Conservation (phyloP, 805 yeast genomes). For the Nakazawaea ishiwadae region DNA sequence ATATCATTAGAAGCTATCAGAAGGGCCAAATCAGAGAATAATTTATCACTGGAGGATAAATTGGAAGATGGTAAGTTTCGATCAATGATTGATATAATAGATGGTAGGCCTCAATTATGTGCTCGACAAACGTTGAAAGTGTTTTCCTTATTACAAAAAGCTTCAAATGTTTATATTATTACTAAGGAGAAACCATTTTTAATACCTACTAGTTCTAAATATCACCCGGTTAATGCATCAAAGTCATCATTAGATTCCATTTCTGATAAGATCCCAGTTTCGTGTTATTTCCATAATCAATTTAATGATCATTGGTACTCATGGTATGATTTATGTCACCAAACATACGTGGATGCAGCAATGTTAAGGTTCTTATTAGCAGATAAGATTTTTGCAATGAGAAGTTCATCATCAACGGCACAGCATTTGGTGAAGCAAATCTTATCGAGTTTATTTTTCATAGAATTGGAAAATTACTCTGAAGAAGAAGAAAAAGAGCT, state of each 20-base stretch:
- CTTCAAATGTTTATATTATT: slow-evolving; percentile 23
- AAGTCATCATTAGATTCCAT: slow-evolving; percentile 20
- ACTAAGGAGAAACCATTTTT: slow-evolving; percentile 26
- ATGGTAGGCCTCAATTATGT: slow-evolving; percentile 10
- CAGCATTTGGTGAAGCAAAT: slow-evolving; percentile 9
- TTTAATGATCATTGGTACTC: slow-evolving; percentile 25
- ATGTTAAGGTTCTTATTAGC: slow-evolving; percentile 30
- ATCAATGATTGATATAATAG: slow-evolving; percentile 7
- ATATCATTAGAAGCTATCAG: slow-evolving; percentile 24
- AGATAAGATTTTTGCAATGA: slow-evolving; percentile 20
- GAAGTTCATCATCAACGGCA: slow-evolving; percentile 4
- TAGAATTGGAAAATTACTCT: slow-evolving; percentile 12
- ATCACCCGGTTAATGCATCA: slow-evolving; percentile 22
- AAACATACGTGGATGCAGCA: slow-evolving; percentile 33
- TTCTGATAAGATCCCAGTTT: slow-evolving; percentile 18
- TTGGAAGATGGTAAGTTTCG: slow-evolving; percentile 4
- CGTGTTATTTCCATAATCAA: slow-evolving; percentile 16
- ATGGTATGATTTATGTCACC: slow-evolving; percentile 32
- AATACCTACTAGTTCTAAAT: slow-evolving; percentile 21
- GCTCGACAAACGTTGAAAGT: slow-evolving; percentile 19
- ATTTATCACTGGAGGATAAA: background rate
- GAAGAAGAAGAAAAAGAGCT: slow-evolving; percentile 16
- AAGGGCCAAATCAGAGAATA: slow-evolving; percentile 8
- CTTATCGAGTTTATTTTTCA: slow-evolving; percentile 15
- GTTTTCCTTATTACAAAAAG: slow-evolving; percentile 20